Conservation (phyloP, 192 early-diverging fungal genomes). For the Backusella luteola region DNA sequence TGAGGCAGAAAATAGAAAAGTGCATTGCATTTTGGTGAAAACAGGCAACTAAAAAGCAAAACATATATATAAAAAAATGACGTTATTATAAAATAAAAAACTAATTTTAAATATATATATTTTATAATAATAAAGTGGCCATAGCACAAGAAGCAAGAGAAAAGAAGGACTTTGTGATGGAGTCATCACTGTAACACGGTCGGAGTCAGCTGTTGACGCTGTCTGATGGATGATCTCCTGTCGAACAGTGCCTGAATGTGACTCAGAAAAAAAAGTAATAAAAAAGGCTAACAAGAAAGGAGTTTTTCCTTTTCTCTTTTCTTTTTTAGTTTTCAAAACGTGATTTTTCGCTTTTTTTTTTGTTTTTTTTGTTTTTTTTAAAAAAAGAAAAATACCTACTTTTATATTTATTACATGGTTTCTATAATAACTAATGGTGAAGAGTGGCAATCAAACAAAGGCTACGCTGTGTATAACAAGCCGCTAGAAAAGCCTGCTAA, state of each 20-base stretch:
- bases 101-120: not conserved
- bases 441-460: constrained; percentile 10
- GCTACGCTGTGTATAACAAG: not conserved
- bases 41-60: not conserved
- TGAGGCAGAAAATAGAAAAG: no score
- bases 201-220: constrained; percentile 3
- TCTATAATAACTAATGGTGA: constrained; percentile 6
- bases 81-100: not conserved
- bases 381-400: not conserved
- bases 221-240: constrained; percentile 1
- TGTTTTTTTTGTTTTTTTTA: not conserved
- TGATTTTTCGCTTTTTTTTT: not conserved
- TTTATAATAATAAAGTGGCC: not conserved
- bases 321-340: not conserved
- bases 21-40: not conserved
- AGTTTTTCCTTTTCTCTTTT: not conserved
- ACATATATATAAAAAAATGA: not conserved
- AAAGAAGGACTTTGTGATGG: not conserved
- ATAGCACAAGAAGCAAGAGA: not conserved
- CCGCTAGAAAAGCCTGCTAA: constrained; percentile 53
- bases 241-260: constrained; percentile 8
- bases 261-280: constrained; percentile 3
- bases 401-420: not conserved
- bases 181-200: not conserved
- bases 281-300: not conserved